Conservation (phyloP, 176 grass and related monocot species). For the Pharus latifolius region DNA sequence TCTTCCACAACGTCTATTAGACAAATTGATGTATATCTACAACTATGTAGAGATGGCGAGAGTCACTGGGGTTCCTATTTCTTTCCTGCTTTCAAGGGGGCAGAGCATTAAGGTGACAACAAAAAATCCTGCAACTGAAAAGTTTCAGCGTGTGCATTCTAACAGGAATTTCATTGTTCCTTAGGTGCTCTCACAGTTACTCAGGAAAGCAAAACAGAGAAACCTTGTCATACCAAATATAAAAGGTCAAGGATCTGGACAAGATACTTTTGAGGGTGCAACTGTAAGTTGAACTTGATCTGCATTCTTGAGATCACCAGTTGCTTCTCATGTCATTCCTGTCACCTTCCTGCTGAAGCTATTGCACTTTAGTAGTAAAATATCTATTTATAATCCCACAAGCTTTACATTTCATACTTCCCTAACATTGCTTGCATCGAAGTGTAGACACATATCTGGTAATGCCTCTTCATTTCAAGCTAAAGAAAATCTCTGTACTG, state of each 20-base stretch:
- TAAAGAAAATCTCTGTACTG: not conserved
- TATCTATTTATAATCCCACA: not conserved
- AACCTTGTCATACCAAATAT: constrained; percentile 98
- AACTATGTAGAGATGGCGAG: constrained; percentile 99
- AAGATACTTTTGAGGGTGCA: constrained; percentile 95
- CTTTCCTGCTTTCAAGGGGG: constrained; percentile 89
- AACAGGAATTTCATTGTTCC: constrained; percentile 19
- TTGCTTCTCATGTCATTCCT: not conserved
- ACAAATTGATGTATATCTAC: constrained; percentile 98
- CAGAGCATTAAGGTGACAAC: constrained; percentile 88
- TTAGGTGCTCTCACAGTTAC: constrained; percentile 91
- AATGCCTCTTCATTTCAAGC: not conserved
- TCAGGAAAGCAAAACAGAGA: constrained; percentile 91
- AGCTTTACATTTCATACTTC: not conserved
- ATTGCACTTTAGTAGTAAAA: not conserved
- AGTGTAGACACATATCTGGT: not conserved
- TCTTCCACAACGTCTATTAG: constrained; percentile 88
- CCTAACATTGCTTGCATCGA: constrained; percentile 9
- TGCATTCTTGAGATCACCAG: not conserved
- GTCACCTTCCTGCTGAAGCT: not conserved
- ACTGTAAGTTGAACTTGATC: constrained; percentile 69
- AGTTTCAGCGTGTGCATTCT: not conserved
- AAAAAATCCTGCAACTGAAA: constrained; percentile 2
- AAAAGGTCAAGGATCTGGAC: constrained; percentile 74
- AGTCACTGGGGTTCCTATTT: constrained; percentile 95